A percentile compares a stretch with the other conserved stretches of the same genome.
These are phyloP conservation scores for Penicillium sp. DNA, from an alignment of 2,329 filamentous ascomycete species.

Conservation along the genomic window DNA sequence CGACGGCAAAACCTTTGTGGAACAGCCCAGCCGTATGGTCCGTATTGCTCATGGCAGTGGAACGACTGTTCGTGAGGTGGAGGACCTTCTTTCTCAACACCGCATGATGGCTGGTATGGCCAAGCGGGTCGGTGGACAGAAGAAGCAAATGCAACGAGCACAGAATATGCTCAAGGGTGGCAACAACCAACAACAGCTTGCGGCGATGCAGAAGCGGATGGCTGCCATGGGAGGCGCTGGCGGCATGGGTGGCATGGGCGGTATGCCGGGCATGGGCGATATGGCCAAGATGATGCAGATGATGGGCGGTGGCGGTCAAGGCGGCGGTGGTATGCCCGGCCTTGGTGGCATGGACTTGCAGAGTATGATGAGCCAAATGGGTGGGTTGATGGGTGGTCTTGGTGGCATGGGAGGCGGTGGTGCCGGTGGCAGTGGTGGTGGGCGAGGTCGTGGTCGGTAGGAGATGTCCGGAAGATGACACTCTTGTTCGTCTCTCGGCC, in stretches of 20 bases:
- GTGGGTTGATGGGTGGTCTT: slow-evolving; percentile 52
- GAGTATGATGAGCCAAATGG: slow-evolving; percentile 71
- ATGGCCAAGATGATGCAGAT: slow-evolving; percentile 97
- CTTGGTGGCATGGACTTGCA: slow-evolving; percentile 55
- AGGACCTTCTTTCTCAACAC: slow-evolving; percentile 95
- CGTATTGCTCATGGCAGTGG: slow-evolving; percentile 84
- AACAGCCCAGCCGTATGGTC: slow-evolving; percentile 89
- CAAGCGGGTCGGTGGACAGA: slow-evolving; percentile 96
- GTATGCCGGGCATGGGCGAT: slow-evolving; percentile 62
- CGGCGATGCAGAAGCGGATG: slow-evolving; percentile 93
- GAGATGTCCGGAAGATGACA: slow-evolving; percentile 10
- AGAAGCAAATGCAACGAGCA: slow-evolving; percentile 94
- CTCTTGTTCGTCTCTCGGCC: slow-evolving; percentile 3
- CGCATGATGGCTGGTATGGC: slow-evolving; percentile 99
- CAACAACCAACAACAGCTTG: slow-evolving; percentile 88
- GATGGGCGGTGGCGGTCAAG: slow-evolving; percentile 63
- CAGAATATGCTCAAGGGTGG: slow-evolving; percentile 85
- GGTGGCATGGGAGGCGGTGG: slow-evolving; percentile 41
- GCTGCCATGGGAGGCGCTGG: slow-evolving; percentile 80
- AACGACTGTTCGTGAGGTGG: slow-evolving; percentile 85
- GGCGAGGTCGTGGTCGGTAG: slow-evolving; percentile 29
- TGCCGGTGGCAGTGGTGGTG: slow-evolving; percentile 21
- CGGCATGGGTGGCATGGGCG: slow-evolving; percentile 53
- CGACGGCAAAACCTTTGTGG: slow-evolving; percentile 88
- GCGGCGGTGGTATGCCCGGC: slow-evolving; percentile 61